Conservation (phyloP, 106 monocot species). For the Platanthera guangdongensis region DNA sequence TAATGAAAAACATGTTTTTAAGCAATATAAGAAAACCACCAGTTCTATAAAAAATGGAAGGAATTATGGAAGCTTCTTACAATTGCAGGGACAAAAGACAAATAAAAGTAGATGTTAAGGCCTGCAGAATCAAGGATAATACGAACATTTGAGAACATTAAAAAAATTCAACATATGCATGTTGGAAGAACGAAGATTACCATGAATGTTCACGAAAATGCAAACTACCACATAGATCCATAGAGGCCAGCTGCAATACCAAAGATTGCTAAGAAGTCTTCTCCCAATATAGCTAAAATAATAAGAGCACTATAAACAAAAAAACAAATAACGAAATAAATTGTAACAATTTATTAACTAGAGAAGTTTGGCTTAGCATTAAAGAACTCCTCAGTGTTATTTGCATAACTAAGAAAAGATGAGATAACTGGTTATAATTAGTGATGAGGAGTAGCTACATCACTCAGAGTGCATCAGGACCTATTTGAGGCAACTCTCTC, state of each 20-base stretch:
- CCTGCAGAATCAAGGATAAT: conserved; percentile 31
- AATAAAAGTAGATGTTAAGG: conserved; percentile 80
- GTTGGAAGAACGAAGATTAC: conserved; percentile 16
- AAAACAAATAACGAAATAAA: not conserved
- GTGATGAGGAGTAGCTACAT: too few relatives aligned
- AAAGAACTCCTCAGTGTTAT: too few relatives aligned
- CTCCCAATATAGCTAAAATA: too few relatives aligned
- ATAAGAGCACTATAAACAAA: too few relatives aligned
- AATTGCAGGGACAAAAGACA: conserved; percentile 76
- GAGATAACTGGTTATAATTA: too few relatives aligned
- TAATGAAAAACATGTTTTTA: not conserved
- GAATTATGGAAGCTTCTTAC: conserved; percentile 32
- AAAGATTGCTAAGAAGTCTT: too few relatives aligned
- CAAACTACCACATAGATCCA: conserved; percentile 77
- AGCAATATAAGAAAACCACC: not conserved
- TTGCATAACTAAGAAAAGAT: too few relatives aligned
- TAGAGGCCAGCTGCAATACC: conserved; percentile 65
- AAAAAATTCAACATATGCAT: not conserved
- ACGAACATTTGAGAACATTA: not conserved
- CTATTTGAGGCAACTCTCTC: too few relatives aligned
- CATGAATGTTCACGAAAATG: conserved; percentile 83
- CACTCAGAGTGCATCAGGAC: too few relatives aligned
- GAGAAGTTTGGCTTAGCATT: too few relatives aligned
- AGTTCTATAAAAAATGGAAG: not conserved
- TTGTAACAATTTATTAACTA: too few relatives aligned